Conservation (phyloP, 768 basidiomycete genomes). For the Chalciporus piperatus region DNA sequence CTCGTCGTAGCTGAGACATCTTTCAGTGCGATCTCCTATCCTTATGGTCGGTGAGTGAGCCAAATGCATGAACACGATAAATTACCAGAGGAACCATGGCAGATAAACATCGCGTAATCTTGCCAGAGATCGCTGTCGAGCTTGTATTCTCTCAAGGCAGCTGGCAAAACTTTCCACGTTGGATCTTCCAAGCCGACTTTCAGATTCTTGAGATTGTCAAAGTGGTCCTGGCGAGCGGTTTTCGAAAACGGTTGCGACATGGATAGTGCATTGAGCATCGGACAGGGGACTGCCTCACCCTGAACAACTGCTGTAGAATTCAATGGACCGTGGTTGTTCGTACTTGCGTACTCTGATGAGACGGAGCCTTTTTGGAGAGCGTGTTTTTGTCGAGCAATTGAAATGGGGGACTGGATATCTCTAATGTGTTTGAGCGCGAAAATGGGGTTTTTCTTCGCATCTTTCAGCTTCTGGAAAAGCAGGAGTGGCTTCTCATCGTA, state of each 20-base stretch:
- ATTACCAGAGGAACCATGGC: slow-evolving; percentile 88
- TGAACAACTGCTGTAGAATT: too few relatives aligned
- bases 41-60: not conserved
- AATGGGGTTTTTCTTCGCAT: slow-evolving; percentile 95
- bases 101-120: slow-evolving; percentile 99
- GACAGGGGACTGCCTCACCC: too few relatives aligned
- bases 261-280: slow-evolving; percentile 26
- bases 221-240: slow-evolving; percentile 61
- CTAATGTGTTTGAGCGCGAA: slow-evolving; percentile 96
- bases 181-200: slow-evolving; percentile 98
- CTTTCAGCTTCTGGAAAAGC: slow-evolving; percentile 96
- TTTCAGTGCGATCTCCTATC: slow-evolving; percentile 75
- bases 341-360: slow-evolving; percentile 22
- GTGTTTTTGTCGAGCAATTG: slow-evolving; percentile 95
- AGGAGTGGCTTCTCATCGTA: slow-evolving; percentile 98
- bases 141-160: slow-evolving; percentile 97
- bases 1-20: slow-evolving; percentile 96
- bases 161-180: slow-evolving; percentile 97
- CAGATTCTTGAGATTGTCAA: slow-evolving; percentile 85
- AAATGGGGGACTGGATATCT: slow-evolving; percentile 96
- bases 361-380: slow-evolving; percentile 61
- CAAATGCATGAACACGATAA: not conserved
- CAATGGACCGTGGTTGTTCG: too few relatives aligned
- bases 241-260: slow-evolving; percentile 25
- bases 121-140: slow-evolving; percentile 99